Evolutionary conservation across 1,139 yeast species (phyloP).

Genomic region (Geotrichum fermentans): DNA sequence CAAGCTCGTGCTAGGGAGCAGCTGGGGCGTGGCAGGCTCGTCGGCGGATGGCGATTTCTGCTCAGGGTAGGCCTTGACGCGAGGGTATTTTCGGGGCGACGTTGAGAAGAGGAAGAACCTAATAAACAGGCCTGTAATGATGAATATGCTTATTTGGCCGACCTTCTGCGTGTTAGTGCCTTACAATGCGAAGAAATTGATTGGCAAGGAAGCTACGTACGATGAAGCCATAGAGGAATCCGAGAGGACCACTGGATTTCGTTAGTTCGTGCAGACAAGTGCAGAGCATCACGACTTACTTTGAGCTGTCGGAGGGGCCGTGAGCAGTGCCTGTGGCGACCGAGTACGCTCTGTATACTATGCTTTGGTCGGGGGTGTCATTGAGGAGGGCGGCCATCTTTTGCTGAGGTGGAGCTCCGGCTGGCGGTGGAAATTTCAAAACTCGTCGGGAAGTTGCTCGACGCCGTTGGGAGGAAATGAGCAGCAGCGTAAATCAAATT

Average conservation of each 20-base stretch:
- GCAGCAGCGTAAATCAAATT: too few species aligned
- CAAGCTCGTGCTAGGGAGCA: background rate
- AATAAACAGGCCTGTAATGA: slow-evolving; percentile 66
- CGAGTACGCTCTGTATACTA: slow-evolving; percentile 12
- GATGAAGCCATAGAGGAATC: slow-evolving; percentile 21
- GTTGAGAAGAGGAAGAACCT: slow-evolving; percentile 89
- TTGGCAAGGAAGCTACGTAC: slow-evolving; percentile 6
- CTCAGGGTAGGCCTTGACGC: slow-evolving; percentile 1
- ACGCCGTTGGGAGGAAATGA: too few species aligned
- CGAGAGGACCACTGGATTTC: slow-evolving; percentile 11
- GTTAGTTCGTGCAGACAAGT: background rate
- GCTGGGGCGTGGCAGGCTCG: background rate
- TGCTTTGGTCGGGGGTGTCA: too few species aligned
- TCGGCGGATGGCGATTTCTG: background rate
- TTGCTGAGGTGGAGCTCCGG: slow-evolving; percentile 5
- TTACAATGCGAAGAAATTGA: background rate
- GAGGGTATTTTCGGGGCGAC: slow-evolving; percentile 36
- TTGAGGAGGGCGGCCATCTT: too few species aligned
- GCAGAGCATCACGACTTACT: background rate
- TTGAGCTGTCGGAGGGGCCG: slow-evolving; percentile 1
- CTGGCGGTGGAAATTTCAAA: too few species aligned
- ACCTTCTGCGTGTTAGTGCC: slow-evolving; percentile 21
- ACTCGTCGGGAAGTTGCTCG: too few species aligned
- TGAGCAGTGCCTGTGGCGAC: slow-evolving; percentile 2
- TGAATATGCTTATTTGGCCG: slow-evolving; percentile 80